Evolutionary conservation across 345 rosid genomes (phyloP), one percentile per base, ranked within the genome.

Genomic region (Rhizophora mangle): DNA sequence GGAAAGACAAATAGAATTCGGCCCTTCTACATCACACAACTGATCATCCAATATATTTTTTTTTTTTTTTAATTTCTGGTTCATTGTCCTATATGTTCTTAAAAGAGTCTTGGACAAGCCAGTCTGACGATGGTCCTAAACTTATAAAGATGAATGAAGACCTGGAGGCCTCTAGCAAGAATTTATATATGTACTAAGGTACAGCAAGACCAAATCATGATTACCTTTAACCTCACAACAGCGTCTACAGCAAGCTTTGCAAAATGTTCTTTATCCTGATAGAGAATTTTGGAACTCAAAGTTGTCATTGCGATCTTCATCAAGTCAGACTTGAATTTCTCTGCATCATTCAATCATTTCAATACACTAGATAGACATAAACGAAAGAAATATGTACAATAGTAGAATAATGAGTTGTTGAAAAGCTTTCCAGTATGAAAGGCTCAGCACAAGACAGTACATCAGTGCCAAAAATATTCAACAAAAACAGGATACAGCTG

Each of bases 261-360:
- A 77, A 94, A 94, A 70, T 91, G 90, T 68, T 86, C 96, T 77
- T 94, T 91, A 75, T 94, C 98, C 76, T 94, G 98, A 36, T 93
- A 89, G 24, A 94, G 83, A 64, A 94, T 91, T 79, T 94, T 94
- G 74, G 98, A 94, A 63, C 97, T 91, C 81, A 94, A 60, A 9
- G 97, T 94, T 47, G 98, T 94, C 95, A 69, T 91, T 0, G 96
- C 97, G 76, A 91, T 94, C 82, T 89, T 94, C 88, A 87, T 75
- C 79, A 94, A 77, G 82, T 94, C 98, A 13, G 87, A 78, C 82
- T 80, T 82, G 78, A 94, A 94, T 80, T 79, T 91, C 73, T 87
- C 98, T 94, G 86, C 89, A 87, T 70, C 62, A 76, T 68, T 56
- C 62, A 64, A 56, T n/a, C 70, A 52, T 61, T 62, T 37, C 56